Base-by-base conservation (phyloP, 163 green algal genomes). In the Scenedesmus sp. region DNA sequence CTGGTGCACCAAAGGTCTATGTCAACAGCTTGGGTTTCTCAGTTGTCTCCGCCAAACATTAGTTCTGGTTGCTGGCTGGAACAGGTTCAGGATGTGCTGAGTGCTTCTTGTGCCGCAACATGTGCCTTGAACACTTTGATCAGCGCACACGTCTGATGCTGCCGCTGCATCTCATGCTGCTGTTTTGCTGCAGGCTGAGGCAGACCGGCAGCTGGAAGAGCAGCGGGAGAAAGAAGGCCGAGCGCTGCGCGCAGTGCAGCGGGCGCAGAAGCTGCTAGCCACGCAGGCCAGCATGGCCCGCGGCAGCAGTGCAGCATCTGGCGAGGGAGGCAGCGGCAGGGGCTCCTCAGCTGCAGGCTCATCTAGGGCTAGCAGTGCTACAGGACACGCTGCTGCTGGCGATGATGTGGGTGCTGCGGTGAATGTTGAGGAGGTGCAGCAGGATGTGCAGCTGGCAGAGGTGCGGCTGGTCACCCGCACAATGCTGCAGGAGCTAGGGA, bases 211-310 rank as follows among this genome's bases (percentile, higher is more conserved):
- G 79, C 55, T 94, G n/a, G 90, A 93, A 18, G 94, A 96, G 52
- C 95, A 96, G 93, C 86, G 56, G 6, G 95, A 95, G 84, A 96
- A 96, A 91, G 76, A 93, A 57, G 66, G 82, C 12, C 94, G 95
- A 55, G 95, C 95, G 3, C 67, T 87, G 76, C 74, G 84, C 64
- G 88, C 77, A n/a, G 62, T 88, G 66, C 26, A 89, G 79, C 87
- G 83, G 46, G 73, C 88, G n/a, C 84, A 93, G 84, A 84, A 86
- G 66, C 82, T 91, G 84, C 62, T 92, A 10, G 56, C 76, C 10
- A 88, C 85, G 54, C 76, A 92, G 46, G 81, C 70, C 23, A 59
- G 52, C 81, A 89, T 85, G 82, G 15, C 52, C 2, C 57, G 46
- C 4, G 7, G 52, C 56, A 76, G 82, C 82, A 57, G 62, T 56